A percentile compares a stretch with the other conserved stretches of the same genome.
Evolutionary conservation across 305 asterid genomes (phyloP).

Genomic region (Coffea humblotiana): DNA sequence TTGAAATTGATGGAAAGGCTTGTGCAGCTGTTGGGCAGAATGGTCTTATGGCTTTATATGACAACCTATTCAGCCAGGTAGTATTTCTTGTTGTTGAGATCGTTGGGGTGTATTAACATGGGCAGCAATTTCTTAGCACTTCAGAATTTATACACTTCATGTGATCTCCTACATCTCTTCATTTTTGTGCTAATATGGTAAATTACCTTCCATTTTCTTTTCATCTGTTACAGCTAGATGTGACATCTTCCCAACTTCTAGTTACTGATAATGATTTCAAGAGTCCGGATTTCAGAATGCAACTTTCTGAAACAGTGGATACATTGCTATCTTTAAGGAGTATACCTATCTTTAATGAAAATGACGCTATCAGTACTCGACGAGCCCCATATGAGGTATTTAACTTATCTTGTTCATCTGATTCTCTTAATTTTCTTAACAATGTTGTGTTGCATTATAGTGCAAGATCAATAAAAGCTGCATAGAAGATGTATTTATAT

Average conservation of each 20-base stretch:
- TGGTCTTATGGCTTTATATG: constrained; percentile 74
- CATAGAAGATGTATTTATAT: neutral
- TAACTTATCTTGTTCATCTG: neutral
- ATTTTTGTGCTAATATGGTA: constrained; percentile 4
- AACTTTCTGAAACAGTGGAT: constrained; percentile 57
- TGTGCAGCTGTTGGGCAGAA: constrained; percentile 81
- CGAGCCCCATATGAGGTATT: constrained; percentile 67
- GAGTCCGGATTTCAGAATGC: constrained; percentile 49
- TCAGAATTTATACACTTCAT: neutral
- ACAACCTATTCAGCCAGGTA: constrained; percentile 68
- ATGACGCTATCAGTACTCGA: constrained; percentile 67
- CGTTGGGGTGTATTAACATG: neutral
- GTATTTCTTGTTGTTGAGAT: neutral
- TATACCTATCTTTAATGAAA: constrained; percentile 69
- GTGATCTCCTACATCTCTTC: neutral
- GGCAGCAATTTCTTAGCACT: neutral
- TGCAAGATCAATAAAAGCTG: neutral
- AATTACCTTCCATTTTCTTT: neutral
- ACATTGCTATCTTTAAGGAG: constrained; percentile 46
- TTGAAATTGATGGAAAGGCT: constrained; percentile 67
- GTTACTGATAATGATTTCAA: constrained; percentile 74
- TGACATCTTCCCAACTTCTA: constrained; percentile 66
- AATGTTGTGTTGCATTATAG: neutral
- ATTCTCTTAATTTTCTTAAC: neutral
- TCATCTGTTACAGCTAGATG: constrained; percentile 45